These are phyloP conservation scores for Aureococcus anophagefferens DNA, from an alignment of 108 stramenopile genomes.

Conservation along the genomic window DNA sequence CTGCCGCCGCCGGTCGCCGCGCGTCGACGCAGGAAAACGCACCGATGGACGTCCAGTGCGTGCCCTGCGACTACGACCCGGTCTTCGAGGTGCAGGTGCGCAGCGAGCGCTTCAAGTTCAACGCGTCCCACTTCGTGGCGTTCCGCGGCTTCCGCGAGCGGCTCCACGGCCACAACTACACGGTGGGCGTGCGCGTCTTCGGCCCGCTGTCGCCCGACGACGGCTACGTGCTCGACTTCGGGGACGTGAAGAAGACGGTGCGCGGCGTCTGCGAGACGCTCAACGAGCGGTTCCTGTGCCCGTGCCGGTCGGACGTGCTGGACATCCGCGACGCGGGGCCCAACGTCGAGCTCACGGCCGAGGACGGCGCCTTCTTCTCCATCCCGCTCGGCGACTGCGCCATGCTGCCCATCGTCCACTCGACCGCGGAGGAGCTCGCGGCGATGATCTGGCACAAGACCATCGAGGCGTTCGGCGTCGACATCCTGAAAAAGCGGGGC, in stretches of 20 bases:
- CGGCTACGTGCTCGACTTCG: slow-evolving; percentile 89
- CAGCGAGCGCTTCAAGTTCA: slow-evolving; percentile 91
- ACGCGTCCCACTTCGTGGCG: slow-evolving; percentile 90
- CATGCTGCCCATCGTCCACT: slow-evolving; percentile 80
- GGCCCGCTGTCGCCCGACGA: slow-evolving; percentile 49
- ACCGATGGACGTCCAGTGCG: too few relatives aligned
- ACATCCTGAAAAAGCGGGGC: slow-evolving; percentile 57
- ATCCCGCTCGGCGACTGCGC: slow-evolving; percentile 75
- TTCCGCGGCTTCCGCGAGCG: slow-evolving; percentile 82
- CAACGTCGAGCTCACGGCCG: slow-evolving; percentile 56
- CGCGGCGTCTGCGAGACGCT: slow-evolving; percentile 69
- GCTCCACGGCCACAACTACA: slow-evolving; percentile 89
- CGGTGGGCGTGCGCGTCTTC: slow-evolving; percentile 56
- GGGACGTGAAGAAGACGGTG: slow-evolving; percentile 69
- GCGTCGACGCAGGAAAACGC: too few relatives aligned
- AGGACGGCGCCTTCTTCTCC: slow-evolving; percentile 71
- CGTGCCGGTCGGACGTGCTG: slow-evolving; percentile 68
- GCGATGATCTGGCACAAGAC: slow-evolving; percentile 67
- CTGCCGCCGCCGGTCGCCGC: too few relatives aligned
- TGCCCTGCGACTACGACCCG: slow-evolving; percentile 13
- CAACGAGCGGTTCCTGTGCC: slow-evolving; percentile 87
- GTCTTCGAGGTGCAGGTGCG: slow-evolving; percentile 60
- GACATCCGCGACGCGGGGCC: slow-evolving; percentile 33
- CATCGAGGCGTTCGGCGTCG: slow-evolving; percentile 50
- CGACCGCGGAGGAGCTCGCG: slow-evolving; percentile 84